Percentiles rank a stretch among this genome's conserved stretches.
These are phyloP conservation scores for Rhododendron simsii DNA, from an alignment of 148 eudicot species.

Conservation along the genomic window DNA sequence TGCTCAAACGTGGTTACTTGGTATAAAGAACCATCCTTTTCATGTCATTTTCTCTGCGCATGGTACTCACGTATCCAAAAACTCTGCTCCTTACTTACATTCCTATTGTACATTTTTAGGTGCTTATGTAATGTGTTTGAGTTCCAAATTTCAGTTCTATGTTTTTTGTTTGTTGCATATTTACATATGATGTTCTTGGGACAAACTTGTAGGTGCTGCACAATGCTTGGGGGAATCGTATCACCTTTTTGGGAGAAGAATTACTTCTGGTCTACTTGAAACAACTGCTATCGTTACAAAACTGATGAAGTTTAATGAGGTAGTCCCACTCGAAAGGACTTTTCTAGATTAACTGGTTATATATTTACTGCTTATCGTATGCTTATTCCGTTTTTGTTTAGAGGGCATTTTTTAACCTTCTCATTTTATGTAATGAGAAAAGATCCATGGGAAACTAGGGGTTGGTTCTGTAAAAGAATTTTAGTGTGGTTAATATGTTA, in stretches of 20 bases:
- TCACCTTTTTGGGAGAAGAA: constrained; percentile 77
- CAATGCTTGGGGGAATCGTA: constrained; percentile 94
- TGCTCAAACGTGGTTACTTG: not conserved
- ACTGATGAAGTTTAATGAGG: constrained; percentile 88
- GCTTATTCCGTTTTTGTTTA: not conserved
- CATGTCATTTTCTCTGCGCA: not conserved
- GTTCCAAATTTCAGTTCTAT: not conserved
- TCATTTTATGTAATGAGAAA: not conserved
- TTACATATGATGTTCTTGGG: constrained; percentile 9
- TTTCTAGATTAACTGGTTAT: not conserved
- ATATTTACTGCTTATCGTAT: not conserved
- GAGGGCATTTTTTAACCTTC: not conserved
- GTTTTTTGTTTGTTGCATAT: not conserved
- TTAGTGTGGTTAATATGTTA: not conserved
- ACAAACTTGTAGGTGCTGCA: constrained; percentile 67
- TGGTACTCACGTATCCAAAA: not conserved
- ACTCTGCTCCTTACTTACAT: not conserved
- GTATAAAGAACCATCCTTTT: not conserved
- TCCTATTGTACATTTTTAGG: not conserved
- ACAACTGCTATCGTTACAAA: constrained; percentile 73
- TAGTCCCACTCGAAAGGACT: constrained; percentile 14
- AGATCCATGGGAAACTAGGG: not conserved
- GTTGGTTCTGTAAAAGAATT: constrained; percentile 1
- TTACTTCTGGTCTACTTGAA: constrained; percentile 88
- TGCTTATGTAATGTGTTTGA: not conserved